Evolutionary conservation across 2,329 filamentous ascomycete genomes (phyloP), one percentile per base, ranked within the genome.

Genomic region (Chaetoscypha palmicola): DNA sequence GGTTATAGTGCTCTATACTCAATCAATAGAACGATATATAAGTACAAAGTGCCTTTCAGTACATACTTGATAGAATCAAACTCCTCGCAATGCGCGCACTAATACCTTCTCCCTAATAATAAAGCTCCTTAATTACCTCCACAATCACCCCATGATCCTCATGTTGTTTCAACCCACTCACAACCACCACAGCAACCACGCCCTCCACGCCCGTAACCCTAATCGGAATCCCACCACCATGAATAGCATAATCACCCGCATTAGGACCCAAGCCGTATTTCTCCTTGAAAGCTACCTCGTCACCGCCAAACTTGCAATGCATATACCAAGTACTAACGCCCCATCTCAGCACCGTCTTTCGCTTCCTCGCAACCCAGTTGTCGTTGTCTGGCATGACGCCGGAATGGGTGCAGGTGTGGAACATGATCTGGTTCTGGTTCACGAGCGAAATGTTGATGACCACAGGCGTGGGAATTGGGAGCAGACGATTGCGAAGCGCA

Each of bases 131-230:
- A 34, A 61, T 60, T 34, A 58, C 56, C 48, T 89, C 82, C 1
- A 85, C 74, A 57, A 91, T 79, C 28, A 89, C 76, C 7, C 77
- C 78, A 63, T 92, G 86, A 62, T 90, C 85, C 66, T 89, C 76
- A 55, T 85, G 72, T 64, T 89, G 82, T 67, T 80, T 83, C 62
- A 91, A 62, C 3, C 86, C 86, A 58, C 79, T 84, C 1, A 91
- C 82, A 14, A 89, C 78, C 19, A 89, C 78, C 1, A 87, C 80
- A 1, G 77, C 86, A 7, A 89, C 79, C 2, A 88, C 66, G 0
- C 85, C 86, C 65, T 90, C 85, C 1, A 90, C 83, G 0, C 83
- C 83, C 41, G 68, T 67, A 5, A 91, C 85, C 5, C 78, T 71
- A 23, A 91, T 74, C 0, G 86, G 86, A 50, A 86, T 78, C 0